Conservation (phyloP, 306 rosid genomes). For the Morella rubra region DNA sequence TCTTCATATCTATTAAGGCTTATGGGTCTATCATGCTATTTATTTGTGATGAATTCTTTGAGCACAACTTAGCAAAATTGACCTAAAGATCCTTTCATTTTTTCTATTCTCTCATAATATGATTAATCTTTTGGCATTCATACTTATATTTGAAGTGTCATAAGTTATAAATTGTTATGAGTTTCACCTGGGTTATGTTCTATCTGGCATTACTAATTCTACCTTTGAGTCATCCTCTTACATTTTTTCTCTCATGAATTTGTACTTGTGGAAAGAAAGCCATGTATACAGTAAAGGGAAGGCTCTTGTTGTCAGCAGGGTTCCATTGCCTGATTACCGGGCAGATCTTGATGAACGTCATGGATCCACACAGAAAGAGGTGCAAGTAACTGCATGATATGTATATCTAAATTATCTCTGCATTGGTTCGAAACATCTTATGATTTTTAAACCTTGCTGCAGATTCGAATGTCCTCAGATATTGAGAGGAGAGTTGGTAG, state of each 20-base stretch:
- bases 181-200: not conserved
- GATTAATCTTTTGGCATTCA: not conserved
- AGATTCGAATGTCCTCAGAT: slow-evolving; percentile 88
- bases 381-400: slow-evolving; percentile 27
- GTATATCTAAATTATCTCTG: slow-evolving; percentile 3
- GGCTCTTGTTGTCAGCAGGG: slow-evolving; percentile 86
- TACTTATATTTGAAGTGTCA: not conserved
- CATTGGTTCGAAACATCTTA: slow-evolving; percentile 8
- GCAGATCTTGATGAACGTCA: slow-evolving; percentile 96
- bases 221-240: slow-evolving; percentile 23
- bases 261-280: slow-evolving; percentile 80
- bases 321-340: slow-evolving; percentile 89
- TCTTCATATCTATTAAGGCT: not conserved
- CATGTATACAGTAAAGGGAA: slow-evolving; percentile 87
- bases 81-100: not conserved
- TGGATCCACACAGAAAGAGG: slow-evolving; percentile 94
- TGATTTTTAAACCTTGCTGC: slow-evolving; percentile 27
- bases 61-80: not conserved
- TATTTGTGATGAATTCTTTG: not conserved
- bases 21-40: not conserved
- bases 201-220: slow-evolving; percentile 2
- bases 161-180: not conserved
- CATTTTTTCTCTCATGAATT: slow-evolving; percentile 33
- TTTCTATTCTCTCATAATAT: not conserved
- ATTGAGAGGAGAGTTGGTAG: slow-evolving; percentile 77